Evolutionary conservation across 495 filamentous ascomycete species (phyloP), one percentile per base, ranked within the genome.

Genomic region (Penicillium turbatum): DNA sequence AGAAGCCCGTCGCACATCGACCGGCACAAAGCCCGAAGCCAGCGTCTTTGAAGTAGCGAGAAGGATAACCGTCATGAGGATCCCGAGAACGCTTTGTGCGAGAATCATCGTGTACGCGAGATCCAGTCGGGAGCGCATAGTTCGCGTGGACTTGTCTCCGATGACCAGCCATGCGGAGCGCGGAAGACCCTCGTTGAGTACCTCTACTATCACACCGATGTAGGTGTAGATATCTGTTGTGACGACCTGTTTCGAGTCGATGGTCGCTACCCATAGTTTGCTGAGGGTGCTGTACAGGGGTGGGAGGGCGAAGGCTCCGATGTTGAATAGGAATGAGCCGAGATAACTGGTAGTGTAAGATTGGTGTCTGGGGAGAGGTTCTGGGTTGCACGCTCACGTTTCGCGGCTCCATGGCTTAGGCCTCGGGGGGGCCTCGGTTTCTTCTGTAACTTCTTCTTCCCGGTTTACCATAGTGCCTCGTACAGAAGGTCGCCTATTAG

Each of bases 211-310:
- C 15, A 81, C 73, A 24, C 79, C 76, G 55, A 90, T 86, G 53
- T 82, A 82, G 7, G 80, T 84, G 62, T 83, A 85, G 8, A 73
- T 61, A 53, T 89, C 86, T 0, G 86, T 87, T 6, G 82, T 87
- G 13, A 79, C 86, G n/a, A 90, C 82, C 38, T 81, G 72, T 27
- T 68, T 78, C 3, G 79, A 65, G 69, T 89, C 80, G 56, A 90
- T 86, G 46, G 82, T 76, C 6, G 87, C 84, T 15, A 91, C 77
- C 87, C 85, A 90, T 21, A 89, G 73, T 64, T 90, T 91, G 53
- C 77, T 78, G 1, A 90, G 77, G 0, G 87, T 90, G 10, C 65
- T 67, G 65, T 90, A 89, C 1, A 91, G 67, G 0, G 86, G 86
- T 1, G 84, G 87, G 0, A 89, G 77, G 21, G 82, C 57, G 61